These are phyloP conservation scores for Tricholoma flavovirens DNA, from an alignment of 768 basidiomycete genomes.

Conservation along the genomic window DNA sequence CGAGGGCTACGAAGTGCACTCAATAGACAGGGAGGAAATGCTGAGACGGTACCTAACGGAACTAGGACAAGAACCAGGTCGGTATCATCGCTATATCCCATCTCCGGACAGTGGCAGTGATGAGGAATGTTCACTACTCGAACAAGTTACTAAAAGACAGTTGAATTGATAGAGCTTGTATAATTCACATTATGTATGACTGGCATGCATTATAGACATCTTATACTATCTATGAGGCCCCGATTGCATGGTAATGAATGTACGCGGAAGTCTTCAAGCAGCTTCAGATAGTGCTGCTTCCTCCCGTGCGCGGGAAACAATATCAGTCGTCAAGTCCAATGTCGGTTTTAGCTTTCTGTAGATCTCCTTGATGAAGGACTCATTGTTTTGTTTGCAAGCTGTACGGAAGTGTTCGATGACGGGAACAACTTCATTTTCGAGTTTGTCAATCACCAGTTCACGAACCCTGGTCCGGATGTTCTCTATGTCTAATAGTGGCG, in stretches of 20 bases:
- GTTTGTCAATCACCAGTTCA: slow-evolving; percentile 9
- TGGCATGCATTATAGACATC: background rate
- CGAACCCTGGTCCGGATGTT: slow-evolving; percentile 16
- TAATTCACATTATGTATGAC: background rate
- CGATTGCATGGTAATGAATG: background rate
- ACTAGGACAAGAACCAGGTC: slow-evolving; percentile 48
- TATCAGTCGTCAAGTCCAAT: slow-evolving; percentile 24
- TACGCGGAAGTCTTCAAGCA: background rate
- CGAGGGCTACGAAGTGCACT: slow-evolving; percentile 74
- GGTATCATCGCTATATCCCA: slow-evolving; percentile 67
- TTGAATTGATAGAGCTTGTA: background rate
- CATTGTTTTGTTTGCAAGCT: slow-evolving; percentile 18
- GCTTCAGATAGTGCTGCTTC: background rate
- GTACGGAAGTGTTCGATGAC: slow-evolving; percentile 21
- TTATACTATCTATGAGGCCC: background rate
- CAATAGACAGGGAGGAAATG: slow-evolving; percentile 59
- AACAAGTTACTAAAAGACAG: slow-evolving; percentile 2
- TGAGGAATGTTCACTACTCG: slow-evolving; percentile 28
- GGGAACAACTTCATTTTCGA: slow-evolving; percentile 19
- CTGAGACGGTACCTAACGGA: slow-evolving; percentile 50
- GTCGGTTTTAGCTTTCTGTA: slow-evolving; percentile 24
- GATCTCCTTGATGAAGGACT: slow-evolving; percentile 21
- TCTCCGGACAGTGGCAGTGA: slow-evolving; percentile 43
- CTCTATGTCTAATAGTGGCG: slow-evolving; percentile 13
- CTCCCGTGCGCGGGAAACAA: slow-evolving; percentile 19